These are phyloP conservation scores for Colletotrichum agaves DNA, from an alignment of 2,329 filamentous ascomycete genomes.

Conservation along the genomic window DNA sequence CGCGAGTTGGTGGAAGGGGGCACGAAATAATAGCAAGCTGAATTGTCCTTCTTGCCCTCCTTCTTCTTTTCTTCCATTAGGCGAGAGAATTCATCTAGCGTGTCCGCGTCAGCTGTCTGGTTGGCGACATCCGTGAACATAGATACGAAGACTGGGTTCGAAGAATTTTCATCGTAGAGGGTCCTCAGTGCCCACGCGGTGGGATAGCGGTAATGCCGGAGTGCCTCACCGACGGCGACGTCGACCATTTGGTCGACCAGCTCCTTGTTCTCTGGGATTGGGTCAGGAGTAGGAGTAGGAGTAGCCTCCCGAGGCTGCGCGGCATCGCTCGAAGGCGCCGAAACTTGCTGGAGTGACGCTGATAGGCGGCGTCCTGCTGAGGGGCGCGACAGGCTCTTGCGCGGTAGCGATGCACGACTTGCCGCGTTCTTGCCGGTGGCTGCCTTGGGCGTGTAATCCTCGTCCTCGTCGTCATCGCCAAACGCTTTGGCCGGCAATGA, in stretches of 20 bases:
- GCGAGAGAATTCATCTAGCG: constrained; percentile 61
- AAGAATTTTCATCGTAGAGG: constrained; percentile 68
- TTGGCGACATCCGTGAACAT: constrained; percentile 69
- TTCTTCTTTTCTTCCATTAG: constrained; percentile 66
- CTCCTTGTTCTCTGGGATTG: constrained; percentile 49
- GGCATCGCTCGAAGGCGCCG: constrained; percentile 31
- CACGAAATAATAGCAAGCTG: constrained; percentile 65
- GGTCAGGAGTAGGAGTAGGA: constrained; percentile 13
- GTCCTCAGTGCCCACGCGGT: constrained; percentile 71
- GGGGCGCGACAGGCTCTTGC: constrained; percentile 36
- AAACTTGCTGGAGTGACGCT: constrained; percentile 18
- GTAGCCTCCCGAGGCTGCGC: constrained; percentile 32
- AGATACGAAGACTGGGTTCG: constrained; percentile 62
- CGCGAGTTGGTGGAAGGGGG: constrained; percentile 56
- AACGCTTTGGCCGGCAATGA: constrained; percentile 25
- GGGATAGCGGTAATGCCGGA: constrained; percentile 66
- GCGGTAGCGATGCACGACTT: constrained; percentile 30
- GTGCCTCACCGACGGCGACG: constrained; percentile 66
- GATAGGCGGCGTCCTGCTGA: constrained; percentile 35
- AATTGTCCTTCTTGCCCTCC: constrained; percentile 64
- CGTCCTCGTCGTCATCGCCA: constrained; percentile 35
- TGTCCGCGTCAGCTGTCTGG: constrained; percentile 65
- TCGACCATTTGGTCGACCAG: constrained; percentile 65
- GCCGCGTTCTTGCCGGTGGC: constrained; percentile 18
- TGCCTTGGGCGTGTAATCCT: constrained; percentile 31